These are phyloP conservation scores for Talaromyces liani DNA, from an alignment of 495 filamentous ascomycete genomes.

Conservation along the genomic window DNA sequence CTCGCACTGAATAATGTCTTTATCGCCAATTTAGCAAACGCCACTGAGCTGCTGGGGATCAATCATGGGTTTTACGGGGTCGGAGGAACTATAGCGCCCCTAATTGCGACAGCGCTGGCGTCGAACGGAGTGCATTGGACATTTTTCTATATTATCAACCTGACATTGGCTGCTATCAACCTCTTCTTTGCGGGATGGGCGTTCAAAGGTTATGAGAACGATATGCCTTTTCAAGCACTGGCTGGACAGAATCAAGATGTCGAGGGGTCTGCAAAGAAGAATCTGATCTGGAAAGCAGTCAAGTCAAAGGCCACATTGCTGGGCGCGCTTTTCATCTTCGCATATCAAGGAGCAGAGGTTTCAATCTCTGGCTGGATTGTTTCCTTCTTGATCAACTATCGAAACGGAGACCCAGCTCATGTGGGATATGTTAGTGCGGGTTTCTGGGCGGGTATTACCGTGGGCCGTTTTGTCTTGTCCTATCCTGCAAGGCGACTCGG, in stretches of 20 bases:
- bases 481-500: constrained; percentile 56
- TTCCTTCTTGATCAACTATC: constrained; percentile 65
- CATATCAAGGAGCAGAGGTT: constrained; percentile 74
- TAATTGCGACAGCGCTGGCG: constrained; percentile 61
- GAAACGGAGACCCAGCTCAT: constrained; percentile 53
- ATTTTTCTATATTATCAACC: constrained; percentile 20
- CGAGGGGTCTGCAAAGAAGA: constrained; percentile 13
- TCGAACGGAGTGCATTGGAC: constrained; percentile 29
- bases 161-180: constrained; percentile 38
- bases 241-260: not conserved
- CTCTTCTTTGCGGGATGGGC: constrained; percentile 44
- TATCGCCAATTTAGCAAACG: constrained; percentile 58
- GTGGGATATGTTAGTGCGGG: constrained; percentile 78
- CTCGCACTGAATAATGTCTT: constrained; percentile 71
- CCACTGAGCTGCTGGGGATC: constrained; percentile 53
- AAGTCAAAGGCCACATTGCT: constrained; percentile 56
- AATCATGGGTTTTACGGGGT: constrained; percentile 68
- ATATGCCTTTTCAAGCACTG: constrained; percentile 9
- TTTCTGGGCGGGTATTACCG: constrained; percentile 65
- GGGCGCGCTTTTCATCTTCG: constrained; percentile 71
- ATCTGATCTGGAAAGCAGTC: constrained; percentile 37
- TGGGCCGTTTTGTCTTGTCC: constrained; percentile 62
- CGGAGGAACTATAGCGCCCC: constrained; percentile 60
- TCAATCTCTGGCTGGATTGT: constrained; percentile 77
- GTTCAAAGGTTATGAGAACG: constrained; percentile 43